phyloP scores from a whole-genome alignment of 2,329 filamentous ascomycete genomes.

The Eutypa lata region DNA sequence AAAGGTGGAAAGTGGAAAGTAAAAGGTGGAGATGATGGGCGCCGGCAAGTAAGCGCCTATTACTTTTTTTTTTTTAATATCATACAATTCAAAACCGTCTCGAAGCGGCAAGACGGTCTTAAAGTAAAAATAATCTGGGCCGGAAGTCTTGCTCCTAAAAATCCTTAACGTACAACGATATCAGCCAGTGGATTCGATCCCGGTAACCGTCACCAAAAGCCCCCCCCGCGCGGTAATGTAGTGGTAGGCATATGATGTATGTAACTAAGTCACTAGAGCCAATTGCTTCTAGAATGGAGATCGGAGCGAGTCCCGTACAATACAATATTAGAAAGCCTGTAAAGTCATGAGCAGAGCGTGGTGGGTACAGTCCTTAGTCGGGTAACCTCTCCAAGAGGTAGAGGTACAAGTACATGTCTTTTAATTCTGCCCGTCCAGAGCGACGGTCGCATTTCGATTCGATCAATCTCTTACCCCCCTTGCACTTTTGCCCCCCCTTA shows the following conservation, averaged over 20 bases:
- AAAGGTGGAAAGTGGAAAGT: too few relatives aligned
- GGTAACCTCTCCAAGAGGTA: neutral
- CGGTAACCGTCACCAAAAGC: too few relatives aligned
- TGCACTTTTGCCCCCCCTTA: neutral
- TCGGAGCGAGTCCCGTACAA: neutral
- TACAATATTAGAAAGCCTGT: neutral
- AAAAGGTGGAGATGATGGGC: too few relatives aligned
- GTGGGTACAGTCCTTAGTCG: neutral
- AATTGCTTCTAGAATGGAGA: slow-evolving; percentile 1
- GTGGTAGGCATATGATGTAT: neutral
- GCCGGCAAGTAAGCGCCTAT: too few relatives aligned
- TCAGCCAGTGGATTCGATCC: too few relatives aligned
- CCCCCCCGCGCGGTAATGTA: too few relatives aligned
- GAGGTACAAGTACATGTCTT: neutral
- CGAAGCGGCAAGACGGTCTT: too few relatives aligned
- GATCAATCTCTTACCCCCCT: neutral
- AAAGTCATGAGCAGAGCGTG: neutral
- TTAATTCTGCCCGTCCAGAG: neutral
- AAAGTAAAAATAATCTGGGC: too few relatives aligned
- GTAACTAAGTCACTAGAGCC: neutral
- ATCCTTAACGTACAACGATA: too few relatives aligned
- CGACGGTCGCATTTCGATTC: neutral
- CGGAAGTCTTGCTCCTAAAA: too few relatives aligned
- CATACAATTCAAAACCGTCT: too few relatives aligned
- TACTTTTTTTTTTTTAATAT: too few relatives aligned